Percentiles rank a stretch among this genome's conserved stretches.
Evolutionary conservation across 805 yeast species (phyloP).

Genomic region (Candida sphagnicola): DNA sequence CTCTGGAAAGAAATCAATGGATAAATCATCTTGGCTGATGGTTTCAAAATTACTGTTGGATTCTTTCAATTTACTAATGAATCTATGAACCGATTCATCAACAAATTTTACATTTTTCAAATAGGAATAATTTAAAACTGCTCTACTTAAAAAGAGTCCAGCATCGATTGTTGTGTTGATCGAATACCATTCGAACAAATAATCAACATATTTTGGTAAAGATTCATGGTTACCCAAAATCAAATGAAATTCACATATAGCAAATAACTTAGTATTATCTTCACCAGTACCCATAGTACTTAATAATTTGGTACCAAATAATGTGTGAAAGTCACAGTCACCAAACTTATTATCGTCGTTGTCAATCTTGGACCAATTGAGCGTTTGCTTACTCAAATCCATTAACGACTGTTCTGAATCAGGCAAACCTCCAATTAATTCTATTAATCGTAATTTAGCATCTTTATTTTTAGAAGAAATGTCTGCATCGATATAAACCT

Average conservation of each 20-base stretch:
- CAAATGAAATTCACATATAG: slow-evolving; percentile 71
- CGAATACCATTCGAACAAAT: slow-evolving; percentile 43
- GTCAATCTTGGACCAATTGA: slow-evolving; percentile 61
- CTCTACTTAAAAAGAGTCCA: slow-evolving; percentile 45
- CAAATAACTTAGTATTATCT: slow-evolving; percentile 35
- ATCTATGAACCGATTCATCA: slow-evolving; percentile 22
- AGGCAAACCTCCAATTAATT: slow-evolving; percentile 43
- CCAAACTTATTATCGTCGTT: slow-evolving; percentile 50
- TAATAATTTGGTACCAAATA: slow-evolving; percentile 65
- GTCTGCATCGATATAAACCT: slow-evolving; percentile 55
- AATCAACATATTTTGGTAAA: slow-evolving; percentile 35
- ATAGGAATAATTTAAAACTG: slow-evolving; percentile 71
- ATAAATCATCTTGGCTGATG: slow-evolving; percentile 11
- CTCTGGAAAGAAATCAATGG: slow-evolving; percentile 34
- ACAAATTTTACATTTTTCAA: slow-evolving; percentile 66
- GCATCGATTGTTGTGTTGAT: slow-evolving; percentile 23
- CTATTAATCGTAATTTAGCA: slow-evolving; percentile 45
- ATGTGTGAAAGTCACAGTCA: slow-evolving; percentile 69
- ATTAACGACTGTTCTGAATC: slow-evolving; percentile 47
- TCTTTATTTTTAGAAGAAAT: slow-evolving; percentile 32
- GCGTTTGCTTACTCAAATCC: slow-evolving; percentile 62
- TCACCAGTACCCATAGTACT: slow-evolving; percentile 20
- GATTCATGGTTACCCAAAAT: slow-evolving; percentile 62
- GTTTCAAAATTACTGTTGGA: slow-evolving; percentile 11
- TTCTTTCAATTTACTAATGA: slow-evolving; percentile 13